phyloP scores from a whole-genome alignment of 345 rosid species.

The Populus alba region DNA sequence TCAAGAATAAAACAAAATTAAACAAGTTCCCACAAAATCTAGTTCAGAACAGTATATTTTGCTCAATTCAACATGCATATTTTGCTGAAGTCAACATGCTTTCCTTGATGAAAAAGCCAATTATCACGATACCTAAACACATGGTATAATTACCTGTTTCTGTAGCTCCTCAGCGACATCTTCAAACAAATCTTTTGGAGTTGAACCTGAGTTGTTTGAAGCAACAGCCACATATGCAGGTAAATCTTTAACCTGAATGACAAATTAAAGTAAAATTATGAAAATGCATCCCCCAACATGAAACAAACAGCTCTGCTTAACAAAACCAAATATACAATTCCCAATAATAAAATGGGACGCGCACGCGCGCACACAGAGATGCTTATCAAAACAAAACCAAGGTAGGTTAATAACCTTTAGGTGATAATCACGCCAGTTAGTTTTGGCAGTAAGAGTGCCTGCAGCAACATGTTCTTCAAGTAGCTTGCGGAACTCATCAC shows the following conservation, averaged over 20 bases:
- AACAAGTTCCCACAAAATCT: not conserved
- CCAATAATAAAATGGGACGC: not conserved
- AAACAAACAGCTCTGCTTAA: slow-evolving; percentile 5
- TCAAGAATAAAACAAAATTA: not conserved
- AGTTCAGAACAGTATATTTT: not conserved
- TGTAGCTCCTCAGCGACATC: slow-evolving; percentile 80
- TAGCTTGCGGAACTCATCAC: slow-evolving; percentile 87
- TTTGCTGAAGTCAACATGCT: not conserved
- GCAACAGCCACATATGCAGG: slow-evolving; percentile 66
- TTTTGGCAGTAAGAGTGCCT: slow-evolving; percentile 74
- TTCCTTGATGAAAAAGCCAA: not conserved
- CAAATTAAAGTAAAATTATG: slow-evolving; percentile 6
- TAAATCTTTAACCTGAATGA: slow-evolving; percentile 66
- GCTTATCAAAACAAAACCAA: not conserved
- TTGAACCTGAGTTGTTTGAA: slow-evolving; percentile 83
- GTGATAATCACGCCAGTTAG: slow-evolving; percentile 82
- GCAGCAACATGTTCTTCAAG: slow-evolving; percentile 74
- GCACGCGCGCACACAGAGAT: not conserved
- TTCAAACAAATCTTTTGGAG: slow-evolving; percentile 87
- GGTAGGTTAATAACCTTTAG: slow-evolving; percentile 46
- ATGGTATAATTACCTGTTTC: slow-evolving; percentile 51
- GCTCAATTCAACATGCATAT: not conserved
- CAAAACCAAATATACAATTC: slow-evolving; percentile 9
- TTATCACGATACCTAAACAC: not conserved
- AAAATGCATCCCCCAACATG: slow-evolving; percentile 8